A percentile compares a stretch with the other conserved stretches of the same genome.
Conservation (phyloP, 768 basidiomycete species). For the Tylopilus sp. region DNA sequence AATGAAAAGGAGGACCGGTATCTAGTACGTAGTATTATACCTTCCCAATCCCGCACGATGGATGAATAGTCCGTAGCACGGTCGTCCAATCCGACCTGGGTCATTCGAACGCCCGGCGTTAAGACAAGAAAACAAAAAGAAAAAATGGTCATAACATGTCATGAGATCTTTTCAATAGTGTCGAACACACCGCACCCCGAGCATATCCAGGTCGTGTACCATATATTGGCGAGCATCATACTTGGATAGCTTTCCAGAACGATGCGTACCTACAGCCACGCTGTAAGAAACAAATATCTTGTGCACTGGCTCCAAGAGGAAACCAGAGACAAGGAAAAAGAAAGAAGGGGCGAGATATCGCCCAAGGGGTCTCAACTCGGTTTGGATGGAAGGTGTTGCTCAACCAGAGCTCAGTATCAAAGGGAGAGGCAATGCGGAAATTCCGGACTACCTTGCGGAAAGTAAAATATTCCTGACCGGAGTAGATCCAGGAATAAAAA, state of each 20-base stretch:
- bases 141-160: not conserved
- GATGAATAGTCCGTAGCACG: not conserved
- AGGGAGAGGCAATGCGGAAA: too few relatives aligned
- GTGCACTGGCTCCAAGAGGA: too few relatives aligned
- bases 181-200: not conserved
- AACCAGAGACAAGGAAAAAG: too few relatives aligned
- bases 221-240: too few relatives aligned
- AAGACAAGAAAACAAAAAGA: not conserved
- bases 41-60: not conserved
- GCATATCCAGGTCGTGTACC: not conserved
- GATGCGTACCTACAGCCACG: conserved; percentile 27
- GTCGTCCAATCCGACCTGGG: not conserved
- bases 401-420: too few relatives aligned
- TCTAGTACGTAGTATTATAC: not conserved
- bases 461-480: too few relatives aligned
- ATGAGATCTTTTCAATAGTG: not conserved
- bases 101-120: not conserved
- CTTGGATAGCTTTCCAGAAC: conserved; percentile 29
- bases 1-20: not conserved
- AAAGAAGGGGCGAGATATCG: too few relatives aligned
- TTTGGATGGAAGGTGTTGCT: too few relatives aligned
- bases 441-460: too few relatives aligned
- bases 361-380: too few relatives aligned
- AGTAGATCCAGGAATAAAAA: too few relatives aligned
- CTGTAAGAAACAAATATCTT: too few relatives aligned